Evolutionary conservation across 208 protist genomes (phyloP).

Genomic region (Borovskyia barvae): DNA sequence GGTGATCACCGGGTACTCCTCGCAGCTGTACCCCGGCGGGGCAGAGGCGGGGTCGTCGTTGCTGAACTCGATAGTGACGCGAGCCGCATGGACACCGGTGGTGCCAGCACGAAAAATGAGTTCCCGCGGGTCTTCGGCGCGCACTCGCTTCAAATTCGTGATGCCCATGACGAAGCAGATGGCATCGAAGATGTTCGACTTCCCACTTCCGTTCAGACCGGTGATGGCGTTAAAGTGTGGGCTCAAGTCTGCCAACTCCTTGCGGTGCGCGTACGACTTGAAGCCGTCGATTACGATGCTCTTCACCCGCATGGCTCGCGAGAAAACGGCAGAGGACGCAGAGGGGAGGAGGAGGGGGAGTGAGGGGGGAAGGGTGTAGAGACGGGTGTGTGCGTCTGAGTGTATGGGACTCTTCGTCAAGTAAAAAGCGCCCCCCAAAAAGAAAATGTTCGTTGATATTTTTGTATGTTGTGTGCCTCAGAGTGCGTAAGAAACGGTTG

Average conservation of each 20-base stretch:
- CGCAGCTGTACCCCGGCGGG: slow-evolving; percentile 98
- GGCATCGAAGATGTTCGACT: slow-evolving; percentile 99
- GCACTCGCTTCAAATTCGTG: slow-evolving; percentile 97
- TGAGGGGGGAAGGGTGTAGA: not conserved
- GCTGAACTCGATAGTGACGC: slow-evolving; percentile 99
- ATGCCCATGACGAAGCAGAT: slow-evolving; percentile 99
- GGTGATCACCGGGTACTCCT: slow-evolving; percentile 95
- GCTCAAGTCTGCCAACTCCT: slow-evolving; percentile 96
- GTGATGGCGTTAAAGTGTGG: slow-evolving; percentile 99
- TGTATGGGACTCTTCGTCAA: not conserved
- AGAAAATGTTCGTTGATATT: slow-evolving; percentile 4
- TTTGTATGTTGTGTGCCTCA: not conserved
- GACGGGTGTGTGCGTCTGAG: not conserved
- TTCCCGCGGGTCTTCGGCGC: slow-evolving; percentile 96
- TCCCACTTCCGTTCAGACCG: slow-evolving; percentile 99
- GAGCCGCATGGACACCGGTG: slow-evolving; percentile 98
- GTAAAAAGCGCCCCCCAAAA: slow-evolving; percentile 1
- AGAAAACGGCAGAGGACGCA: not conserved
- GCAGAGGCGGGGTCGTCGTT: slow-evolving; percentile 94
- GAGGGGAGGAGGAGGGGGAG: not conserved
- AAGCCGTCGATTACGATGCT: slow-evolving; percentile 99
- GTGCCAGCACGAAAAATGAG: slow-evolving; percentile 99
- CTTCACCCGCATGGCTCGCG: slow-evolving; percentile 96
- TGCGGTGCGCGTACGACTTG: slow-evolving; percentile 99
- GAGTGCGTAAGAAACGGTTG: too few species aligned